Conservation (phyloP, 1,284 basidiomycete species). For the Apiotrichum porosum region DNA sequence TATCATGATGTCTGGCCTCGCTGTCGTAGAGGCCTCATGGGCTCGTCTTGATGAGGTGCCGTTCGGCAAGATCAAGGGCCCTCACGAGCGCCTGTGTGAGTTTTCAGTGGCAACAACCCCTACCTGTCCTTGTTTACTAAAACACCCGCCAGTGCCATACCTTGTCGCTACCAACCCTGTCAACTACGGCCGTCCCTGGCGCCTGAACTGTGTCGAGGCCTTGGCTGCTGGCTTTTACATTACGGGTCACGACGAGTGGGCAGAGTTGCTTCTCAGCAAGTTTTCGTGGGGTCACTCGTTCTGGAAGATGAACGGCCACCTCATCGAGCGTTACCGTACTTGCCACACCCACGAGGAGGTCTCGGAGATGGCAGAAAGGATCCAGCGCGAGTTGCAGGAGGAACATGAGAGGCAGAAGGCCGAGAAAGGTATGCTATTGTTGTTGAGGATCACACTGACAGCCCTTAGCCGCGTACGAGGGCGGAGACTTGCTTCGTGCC, state of each 20-base stretch:
- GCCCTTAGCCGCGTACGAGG: conserved; percentile 35
- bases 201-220: conserved; percentile 86
- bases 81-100: conserved; percentile 83
- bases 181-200: conserved; percentile 92
- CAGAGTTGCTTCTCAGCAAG: conserved; percentile 65
- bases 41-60: conserved; percentile 90
- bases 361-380: conserved; percentile 60
- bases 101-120: conserved; percentile 20
- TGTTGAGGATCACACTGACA: too few species aligned
- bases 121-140: too few species aligned
- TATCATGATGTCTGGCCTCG: conserved; percentile 69
- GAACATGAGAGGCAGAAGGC: conserved; percentile 57
- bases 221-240: conserved; percentile 89
- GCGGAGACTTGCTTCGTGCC: conserved; percentile 54
- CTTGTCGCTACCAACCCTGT: conserved; percentile 87
- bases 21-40: conserved; percentile 98
- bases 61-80: conserved; percentile 86
- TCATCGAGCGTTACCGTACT: conserved; percentile 66
- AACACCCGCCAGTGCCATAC: conserved; percentile 77
- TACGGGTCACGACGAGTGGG: conserved; percentile 74
- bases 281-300: conserved; percentile 88
- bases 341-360: conserved; percentile 66
- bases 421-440: conserved; percentile 52
- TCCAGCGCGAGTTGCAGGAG: conserved; percentile 68
- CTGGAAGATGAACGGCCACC: conserved; percentile 70